Evolutionary conservation across 2,329 filamentous ascomycete species (phyloP), one percentile per base, ranked within the genome.

Genomic region (Scedosporium aurantiacum): DNA sequence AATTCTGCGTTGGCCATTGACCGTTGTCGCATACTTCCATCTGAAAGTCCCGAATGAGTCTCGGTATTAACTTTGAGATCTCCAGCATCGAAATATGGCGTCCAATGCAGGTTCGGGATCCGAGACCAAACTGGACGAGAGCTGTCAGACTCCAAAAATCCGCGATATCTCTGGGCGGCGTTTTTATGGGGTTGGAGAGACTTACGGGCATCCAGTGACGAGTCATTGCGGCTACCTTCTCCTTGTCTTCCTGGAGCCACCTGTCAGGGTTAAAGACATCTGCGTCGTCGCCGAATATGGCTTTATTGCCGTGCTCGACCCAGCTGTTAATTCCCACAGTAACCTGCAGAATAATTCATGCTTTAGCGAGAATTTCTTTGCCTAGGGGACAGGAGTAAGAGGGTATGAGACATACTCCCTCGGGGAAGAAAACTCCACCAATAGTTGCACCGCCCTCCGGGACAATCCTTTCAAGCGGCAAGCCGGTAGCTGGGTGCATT

Each of bases 381-480:
- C 6, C 28, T 14, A 23, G 28, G 43, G 10, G 4, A 16, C 6
- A 12, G 8, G 16, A 12, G 50, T 4, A 27, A 14, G 8, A 59
- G 21, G 43, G 43, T 14, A 50, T 16, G 40, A 1, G 40, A 62
- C 66, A 45, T 63, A 68, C 66, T 2, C 66, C 66, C 5, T 64
- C 65, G 1, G 68, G 68, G 12, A 72, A 66, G 62, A 67, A 67
- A 2, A 57, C n/a, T 1, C 67, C 69, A 6, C 70, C 68, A 14
- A 82, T 72, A 12, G 72, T 71, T 0, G 70, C 71, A 1, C 79
- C 79, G 1, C 70, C 73, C 4, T 71, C 60, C 0, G 79, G 77
- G 0, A 82, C 77, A 1, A 73, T 68, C 12, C 79, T 72, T 69
- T 76, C 75, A 23, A 81, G 67, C 3, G 76, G 73, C 14, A 81